Base-by-base conservation (phyloP, 75 land plant species). In the Sequoiadendron giganteum region DNA sequence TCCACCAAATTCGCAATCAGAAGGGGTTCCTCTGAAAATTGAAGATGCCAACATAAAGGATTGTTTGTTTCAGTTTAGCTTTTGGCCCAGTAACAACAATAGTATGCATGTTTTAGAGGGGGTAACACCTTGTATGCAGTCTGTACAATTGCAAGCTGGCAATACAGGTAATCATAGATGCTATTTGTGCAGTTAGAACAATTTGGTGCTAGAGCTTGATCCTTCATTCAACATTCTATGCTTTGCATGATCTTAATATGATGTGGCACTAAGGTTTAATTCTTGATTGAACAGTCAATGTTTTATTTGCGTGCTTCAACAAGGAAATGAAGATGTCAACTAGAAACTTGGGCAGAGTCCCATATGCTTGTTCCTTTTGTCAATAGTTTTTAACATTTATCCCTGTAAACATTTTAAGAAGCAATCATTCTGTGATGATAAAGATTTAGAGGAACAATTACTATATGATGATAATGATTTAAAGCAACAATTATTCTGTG, bases 91-190 rank as follows among this genome's bases (percentile, higher is more conserved):
- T 82, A 95, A 95, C 85, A 94, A 94, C 88, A 91, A 95, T 48
- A 92, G 95, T 68, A 94, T 95, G 95, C 94, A 95, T 88, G 96
- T 94, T 7, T 83, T 95, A 85, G 96, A 95, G 76, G 96, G 95
- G 55, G 92, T 94, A 8, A 95, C 95, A 76, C 93, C 95, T 49
- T 94, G 93, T 87, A 95, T 95, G 21, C 93, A 92, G 86, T 86
- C 97, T 49, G 94, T 97, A 97, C 94, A 91, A 87, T 90, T 95
- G 86, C 97, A 96, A 92, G 97, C 97, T 21, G 99, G 97, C 85
- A 97, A 97, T 86, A 94, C 91, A 89, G 99, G 99, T 97, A 94
- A 68, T 7, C 7, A 30, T 77, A 19, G 21, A 77, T 3, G 21
- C 6, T 77, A 38, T 77, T 77, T 38, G 18, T 77, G 38, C 40